Percentiles rank a stretch among this genome's conserved stretches.
Conservation (phyloP, 345 rosid species). For the Moricandia arvensis region DNA sequence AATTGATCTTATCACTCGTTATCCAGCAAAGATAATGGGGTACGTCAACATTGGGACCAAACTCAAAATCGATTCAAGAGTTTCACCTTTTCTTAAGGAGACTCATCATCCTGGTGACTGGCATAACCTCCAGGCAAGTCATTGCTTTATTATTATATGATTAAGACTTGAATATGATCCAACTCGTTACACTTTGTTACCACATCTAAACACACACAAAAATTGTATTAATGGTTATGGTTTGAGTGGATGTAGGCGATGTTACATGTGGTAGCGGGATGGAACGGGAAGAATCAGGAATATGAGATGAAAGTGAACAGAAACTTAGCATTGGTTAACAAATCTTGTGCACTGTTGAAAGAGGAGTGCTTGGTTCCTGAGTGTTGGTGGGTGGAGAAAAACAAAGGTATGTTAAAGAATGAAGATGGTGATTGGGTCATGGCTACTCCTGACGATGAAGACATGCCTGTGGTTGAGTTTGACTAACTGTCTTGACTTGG, state of each 20-base stretch:
- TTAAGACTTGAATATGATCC: background rate
- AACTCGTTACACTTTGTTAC: background rate
- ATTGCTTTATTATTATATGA: background rate
- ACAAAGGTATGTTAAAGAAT: constrained; percentile 62
- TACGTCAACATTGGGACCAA: constrained; percentile 49
- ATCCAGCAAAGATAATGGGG: constrained; percentile 64
- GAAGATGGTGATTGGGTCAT: constrained; percentile 67
- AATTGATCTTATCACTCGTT: constrained; percentile 69
- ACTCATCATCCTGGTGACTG: constrained; percentile 76
- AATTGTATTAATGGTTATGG: background rate
- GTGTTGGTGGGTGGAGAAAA: constrained; percentile 89
- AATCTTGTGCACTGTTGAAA: constrained; percentile 57
- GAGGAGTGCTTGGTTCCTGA: constrained; percentile 72
- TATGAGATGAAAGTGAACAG: constrained; percentile 67
- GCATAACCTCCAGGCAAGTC: constrained; percentile 55
- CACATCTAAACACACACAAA: background rate
- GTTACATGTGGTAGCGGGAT: constrained; percentile 75
- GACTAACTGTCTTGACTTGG: background rate
- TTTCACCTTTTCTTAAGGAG: constrained; percentile 60
- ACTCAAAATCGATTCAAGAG: constrained; percentile 65
- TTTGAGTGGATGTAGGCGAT: constrained; percentile 54
- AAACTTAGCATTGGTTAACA: constrained; percentile 79
- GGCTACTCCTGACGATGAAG: constrained; percentile 57
- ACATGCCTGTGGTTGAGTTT: constrained; percentile 46
- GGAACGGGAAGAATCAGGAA: constrained; percentile 57